Evolutionary conservation across 805 yeast genomes (phyloP).

Genomic region (Torulaspora delbrueckii): DNA sequence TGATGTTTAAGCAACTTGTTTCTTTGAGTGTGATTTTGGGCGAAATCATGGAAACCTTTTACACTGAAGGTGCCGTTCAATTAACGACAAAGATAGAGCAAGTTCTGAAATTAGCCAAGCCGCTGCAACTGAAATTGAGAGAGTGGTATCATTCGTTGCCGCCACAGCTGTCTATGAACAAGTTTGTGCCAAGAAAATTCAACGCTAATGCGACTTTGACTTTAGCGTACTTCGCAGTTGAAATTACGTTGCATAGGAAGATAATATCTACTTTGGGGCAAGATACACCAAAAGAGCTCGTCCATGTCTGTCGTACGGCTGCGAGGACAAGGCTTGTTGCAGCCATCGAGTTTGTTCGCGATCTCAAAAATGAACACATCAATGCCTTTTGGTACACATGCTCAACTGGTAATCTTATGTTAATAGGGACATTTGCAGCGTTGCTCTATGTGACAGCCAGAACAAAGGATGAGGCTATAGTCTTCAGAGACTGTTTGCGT

Average conservation of each 20-base stretch:
- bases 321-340: slow-evolving; percentile 79
- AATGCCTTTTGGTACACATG: slow-evolving; percentile 89
- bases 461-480: slow-evolving; percentile 55
- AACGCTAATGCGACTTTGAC: slow-evolving; percentile 77
- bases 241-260: slow-evolving; percentile 76
- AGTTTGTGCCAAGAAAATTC: slow-evolving; percentile 54
- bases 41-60: slow-evolving; percentile 67
- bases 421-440: slow-evolving; percentile 86
- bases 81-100: slow-evolving; percentile 56
- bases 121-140: slow-evolving; percentile 63
- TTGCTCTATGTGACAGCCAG: slow-evolving; percentile 65
- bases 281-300: slow-evolving; percentile 48
- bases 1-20: slow-evolving; percentile 62
- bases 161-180: slow-evolving; percentile 54
- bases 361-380: slow-evolving; percentile 73
- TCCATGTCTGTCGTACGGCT: slow-evolving; percentile 72
- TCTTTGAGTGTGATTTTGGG: slow-evolving; percentile 62
- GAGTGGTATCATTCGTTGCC: slow-evolving; percentile 77
- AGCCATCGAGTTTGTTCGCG: slow-evolving; percentile 72
- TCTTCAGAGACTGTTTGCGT: slow-evolving; percentile 62
- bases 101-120: slow-evolving; percentile 73
- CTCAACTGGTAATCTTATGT: slow-evolving; percentile 68
- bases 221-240: slow-evolving; percentile 83
- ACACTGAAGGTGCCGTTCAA: slow-evolving; percentile 61
- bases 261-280: slow-evolving; percentile 51